A percentile compares a stretch with the other conserved stretches of the same genome.
These are phyloP conservation scores for Leptomonas seymouri DNA, from an alignment of 208 protist species.

Conservation along the genomic window DNA sequence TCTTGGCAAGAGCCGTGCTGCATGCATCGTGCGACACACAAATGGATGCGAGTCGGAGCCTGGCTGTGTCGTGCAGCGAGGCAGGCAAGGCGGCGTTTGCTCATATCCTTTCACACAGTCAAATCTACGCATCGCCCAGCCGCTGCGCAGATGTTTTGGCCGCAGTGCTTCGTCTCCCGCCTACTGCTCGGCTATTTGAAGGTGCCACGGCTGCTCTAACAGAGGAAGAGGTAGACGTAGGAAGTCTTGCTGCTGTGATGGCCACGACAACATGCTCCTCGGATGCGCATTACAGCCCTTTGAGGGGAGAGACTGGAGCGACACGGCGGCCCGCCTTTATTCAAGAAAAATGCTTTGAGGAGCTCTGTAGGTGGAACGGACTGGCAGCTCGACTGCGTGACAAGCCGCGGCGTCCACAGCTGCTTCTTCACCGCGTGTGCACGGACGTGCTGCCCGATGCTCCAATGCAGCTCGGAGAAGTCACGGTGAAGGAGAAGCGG, in stretches of 20 bases:
- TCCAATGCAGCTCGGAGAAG: not conserved
- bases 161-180: not conserved
- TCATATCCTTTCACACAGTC: slow-evolving; percentile 1
- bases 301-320: not conserved
- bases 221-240: slow-evolving; percentile 10
- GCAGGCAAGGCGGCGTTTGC: slow-evolving; percentile 2
- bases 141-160: slow-evolving; percentile 6
- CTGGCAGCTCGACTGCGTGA: slow-evolving; percentile 44
- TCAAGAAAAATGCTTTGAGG: slow-evolving; percentile 33
- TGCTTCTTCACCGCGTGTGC: slow-evolving; percentile 21
- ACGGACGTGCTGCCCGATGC: not conserved
- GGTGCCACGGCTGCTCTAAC: not conserved
- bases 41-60: slow-evolving; percentile 5
- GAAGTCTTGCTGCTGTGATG: slow-evolving; percentile 22
- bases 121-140: slow-evolving; percentile 3
- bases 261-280: slow-evolving; percentile 7
- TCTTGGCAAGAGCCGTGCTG: slow-evolving; percentile 6
- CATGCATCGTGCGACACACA: not conserved
- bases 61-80: slow-evolving; percentile 18
- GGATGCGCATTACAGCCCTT: not conserved
- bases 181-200: not conserved
- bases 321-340: not conserved
- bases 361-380: slow-evolving; percentile 47
- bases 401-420: slow-evolving; percentile 49
- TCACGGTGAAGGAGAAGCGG: not conserved